A percentile compares a stretch with the other conserved stretches of the same genome.
Evolutionary conservation across 164 flowering plant genomes (phyloP).

Genomic region (Platanus orientalis): DNA sequence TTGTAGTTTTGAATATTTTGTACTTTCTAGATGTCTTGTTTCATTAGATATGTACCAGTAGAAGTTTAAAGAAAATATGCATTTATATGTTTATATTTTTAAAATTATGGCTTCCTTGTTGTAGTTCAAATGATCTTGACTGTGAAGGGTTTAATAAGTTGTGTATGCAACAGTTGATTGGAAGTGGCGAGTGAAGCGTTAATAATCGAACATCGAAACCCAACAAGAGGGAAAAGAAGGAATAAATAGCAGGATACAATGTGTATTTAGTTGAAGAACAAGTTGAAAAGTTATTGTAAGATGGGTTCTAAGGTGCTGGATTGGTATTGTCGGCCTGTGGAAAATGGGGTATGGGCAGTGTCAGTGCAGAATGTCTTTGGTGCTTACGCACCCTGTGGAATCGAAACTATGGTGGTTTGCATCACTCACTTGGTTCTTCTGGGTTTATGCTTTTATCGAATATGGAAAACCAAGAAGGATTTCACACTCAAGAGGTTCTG

Average conservation of each 20-base stretch:
- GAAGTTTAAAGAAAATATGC: background rate
- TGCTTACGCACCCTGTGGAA: constrained; percentile 82
- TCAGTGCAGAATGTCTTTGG: constrained; percentile 77
- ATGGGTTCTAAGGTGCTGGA: constrained; percentile 72
- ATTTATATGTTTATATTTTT: background rate
- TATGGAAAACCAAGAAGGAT: constrained; percentile 63
- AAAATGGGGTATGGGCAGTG: constrained; percentile 73
- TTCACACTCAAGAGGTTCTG: constrained; percentile 49
- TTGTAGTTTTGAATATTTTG: too few relatives aligned
- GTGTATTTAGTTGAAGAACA: background rate
- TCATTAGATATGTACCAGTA: background rate
- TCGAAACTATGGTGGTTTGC: constrained; percentile 56
- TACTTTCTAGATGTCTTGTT: too few relatives aligned
- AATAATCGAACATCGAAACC: background rate
- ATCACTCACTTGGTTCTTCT: constrained; percentile 69
- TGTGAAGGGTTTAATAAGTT: background rate
- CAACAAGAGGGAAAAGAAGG: background rate
- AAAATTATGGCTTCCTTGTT: background rate
- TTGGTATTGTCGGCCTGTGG: constrained; percentile 87
- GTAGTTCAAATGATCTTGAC: background rate
- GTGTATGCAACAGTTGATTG: background rate
- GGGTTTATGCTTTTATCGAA: constrained; percentile 63
- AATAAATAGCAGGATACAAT: background rate
- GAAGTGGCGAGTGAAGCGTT: background rate
- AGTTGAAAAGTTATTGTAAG: constrained; percentile 7